A percentile compares a stretch with the other conserved stretches of the same genome.
Evolutionary conservation across 1,284 basidiomycete genomes (phyloP).

Genomic region (Taiwanofungus camphoratus): DNA sequence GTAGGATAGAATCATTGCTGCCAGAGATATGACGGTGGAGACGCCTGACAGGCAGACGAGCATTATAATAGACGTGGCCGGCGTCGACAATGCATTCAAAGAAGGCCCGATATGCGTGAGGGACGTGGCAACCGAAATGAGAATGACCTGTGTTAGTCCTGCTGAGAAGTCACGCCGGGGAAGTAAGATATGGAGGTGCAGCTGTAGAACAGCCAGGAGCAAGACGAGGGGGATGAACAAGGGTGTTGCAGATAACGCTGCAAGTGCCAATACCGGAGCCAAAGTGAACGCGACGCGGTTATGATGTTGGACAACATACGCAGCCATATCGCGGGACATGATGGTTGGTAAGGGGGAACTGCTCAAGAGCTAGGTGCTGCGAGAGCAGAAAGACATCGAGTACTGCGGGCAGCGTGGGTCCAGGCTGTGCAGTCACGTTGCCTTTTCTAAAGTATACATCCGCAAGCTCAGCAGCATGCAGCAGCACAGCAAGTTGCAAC

Average conservation of each 20-base stretch:
- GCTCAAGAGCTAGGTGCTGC: background rate
- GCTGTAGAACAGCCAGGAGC: conserved; percentile 41
- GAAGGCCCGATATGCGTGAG: conserved; percentile 46
- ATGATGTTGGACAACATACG: conserved; percentile 8
- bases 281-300: conserved; percentile 31
- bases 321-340: conserved; percentile 1
- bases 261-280: conserved; percentile 32
- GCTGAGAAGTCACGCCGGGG: conserved; percentile 28
- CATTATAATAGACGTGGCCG: conserved; percentile 40
- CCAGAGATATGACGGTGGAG: conserved; percentile 40
- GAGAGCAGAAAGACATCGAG: conserved; percentile 2
- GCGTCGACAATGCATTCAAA: conserved; percentile 49
- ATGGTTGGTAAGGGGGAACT: too few species aligned
- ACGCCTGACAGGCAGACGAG: conserved; percentile 36
- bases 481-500: too few species aligned
- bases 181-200: conserved; percentile 44
- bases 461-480: too few species aligned
- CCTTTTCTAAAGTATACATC: too few species aligned
- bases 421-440: too few species aligned
- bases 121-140: conserved; percentile 40
- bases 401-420: too few species aligned
- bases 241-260: conserved; percentile 46
- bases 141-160: conserved; percentile 32
- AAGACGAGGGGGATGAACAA: conserved; percentile 44
- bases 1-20: conserved; percentile 35